Evolutionary conservation across 116 monocot species (phyloP).

Genomic region (Phalaenopsis hybrid): DNA sequence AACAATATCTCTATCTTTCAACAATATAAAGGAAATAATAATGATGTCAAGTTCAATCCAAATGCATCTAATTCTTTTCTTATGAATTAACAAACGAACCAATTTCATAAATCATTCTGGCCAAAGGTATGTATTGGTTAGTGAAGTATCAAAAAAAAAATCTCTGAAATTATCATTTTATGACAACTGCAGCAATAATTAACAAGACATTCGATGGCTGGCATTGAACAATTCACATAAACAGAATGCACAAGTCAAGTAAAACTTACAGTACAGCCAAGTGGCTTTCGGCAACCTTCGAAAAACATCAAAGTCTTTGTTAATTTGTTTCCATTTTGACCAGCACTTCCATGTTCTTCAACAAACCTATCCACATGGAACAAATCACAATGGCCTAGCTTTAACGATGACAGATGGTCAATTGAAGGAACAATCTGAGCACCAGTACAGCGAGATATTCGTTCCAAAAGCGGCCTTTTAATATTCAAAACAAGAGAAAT

Average conservation of each 20-base stretch:
- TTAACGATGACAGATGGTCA: conserved; percentile 65
- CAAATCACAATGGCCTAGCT: conserved; percentile 67
- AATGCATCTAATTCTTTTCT: not conserved
- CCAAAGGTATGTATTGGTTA: not conserved
- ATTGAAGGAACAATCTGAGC: conserved; percentile 88
- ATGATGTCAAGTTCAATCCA: not conserved
- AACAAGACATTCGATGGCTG: not conserved
- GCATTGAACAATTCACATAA: not conserved
- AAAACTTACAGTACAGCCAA: conserved; percentile 83
- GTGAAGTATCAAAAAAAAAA: not conserved
- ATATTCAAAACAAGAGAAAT: conserved; percentile 95
- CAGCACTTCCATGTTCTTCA: conserved; percentile 53
- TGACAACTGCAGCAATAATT: not conserved
- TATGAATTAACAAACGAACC: not conserved
- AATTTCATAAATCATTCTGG: not conserved
- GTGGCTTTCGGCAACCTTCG: conserved; percentile 21
- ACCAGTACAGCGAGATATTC: conserved; percentile 87
- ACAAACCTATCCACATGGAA: conserved; percentile 80
- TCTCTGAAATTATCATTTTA: not conserved
- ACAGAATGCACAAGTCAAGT: no score
- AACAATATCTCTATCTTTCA: not conserved
- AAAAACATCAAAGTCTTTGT: conserved; percentile 27
- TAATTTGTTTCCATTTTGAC: conserved; percentile 21
- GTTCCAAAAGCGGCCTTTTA: conserved; percentile 74
- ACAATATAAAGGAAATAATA: not conserved